Conservation (phyloP, 2,329 filamentous ascomycete species). For the Pseudogymnoascus sp. region DNA sequence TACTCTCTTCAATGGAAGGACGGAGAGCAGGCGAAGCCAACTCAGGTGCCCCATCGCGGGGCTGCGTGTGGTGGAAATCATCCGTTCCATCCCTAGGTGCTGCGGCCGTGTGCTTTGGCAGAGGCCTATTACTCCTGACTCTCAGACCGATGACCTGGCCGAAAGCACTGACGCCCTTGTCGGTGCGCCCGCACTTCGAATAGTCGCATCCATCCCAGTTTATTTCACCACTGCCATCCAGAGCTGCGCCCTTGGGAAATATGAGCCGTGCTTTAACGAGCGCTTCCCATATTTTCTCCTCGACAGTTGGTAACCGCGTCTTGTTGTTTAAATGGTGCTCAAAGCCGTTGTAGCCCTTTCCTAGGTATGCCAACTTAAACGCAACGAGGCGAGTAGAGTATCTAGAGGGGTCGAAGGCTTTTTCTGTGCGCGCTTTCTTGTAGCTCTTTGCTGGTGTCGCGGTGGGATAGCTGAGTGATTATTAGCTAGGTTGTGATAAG, state of each 20-base stretch:
- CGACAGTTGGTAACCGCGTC: conserved; percentile 70
- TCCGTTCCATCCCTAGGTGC: background rate
- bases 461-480: conserved; percentile 17
- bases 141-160: conserved; percentile 84
- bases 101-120: conserved; percentile 31
- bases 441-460: conserved; percentile 17
- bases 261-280: conserved; percentile 76
- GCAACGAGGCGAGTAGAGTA: conserved; percentile 82
- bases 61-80: conserved; percentile 21
- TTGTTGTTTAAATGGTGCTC: conserved; percentile 70
- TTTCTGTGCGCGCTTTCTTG: conserved; percentile 25
- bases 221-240: conserved; percentile 41
- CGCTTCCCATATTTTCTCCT: conserved; percentile 91
- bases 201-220: conserved; percentile 84
- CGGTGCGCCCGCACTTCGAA: conserved; percentile 89
- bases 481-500: background rate
- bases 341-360: conserved; percentile 84
- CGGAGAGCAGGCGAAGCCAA: conserved; percentile 22
- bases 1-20: conserved; percentile 14
- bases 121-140: conserved; percentile 70
- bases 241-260: conserved; percentile 43
- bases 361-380: conserved; percentile 88
- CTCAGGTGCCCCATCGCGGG: conserved; percentile 22
- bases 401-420: conserved; percentile 61
- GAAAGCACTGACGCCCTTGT: conserved; percentile 90